These are phyloP conservation scores for Stachybotrys echinatus DNA, from an alignment of 2,329 filamentous ascomycete species.

Conservation along the genomic window DNA sequence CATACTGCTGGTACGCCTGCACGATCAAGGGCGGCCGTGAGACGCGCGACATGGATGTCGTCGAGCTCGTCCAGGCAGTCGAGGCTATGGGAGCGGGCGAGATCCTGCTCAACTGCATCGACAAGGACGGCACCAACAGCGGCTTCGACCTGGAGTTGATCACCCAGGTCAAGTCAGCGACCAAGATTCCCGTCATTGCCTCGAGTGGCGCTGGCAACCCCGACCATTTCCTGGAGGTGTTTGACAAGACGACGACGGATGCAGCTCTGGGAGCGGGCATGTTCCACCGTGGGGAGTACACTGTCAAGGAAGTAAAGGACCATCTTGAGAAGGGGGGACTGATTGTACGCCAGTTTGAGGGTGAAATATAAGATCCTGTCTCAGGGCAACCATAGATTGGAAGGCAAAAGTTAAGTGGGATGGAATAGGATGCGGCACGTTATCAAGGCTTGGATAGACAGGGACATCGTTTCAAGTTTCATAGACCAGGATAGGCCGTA, in stretches of 20 bases:
- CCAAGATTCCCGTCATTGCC: slow-evolving; percentile 91
- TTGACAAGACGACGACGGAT: slow-evolving; percentile 78
- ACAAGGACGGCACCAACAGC: slow-evolving; percentile 89
- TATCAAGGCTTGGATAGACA: neutral
- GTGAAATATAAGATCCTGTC: slow-evolving; percentile 35
- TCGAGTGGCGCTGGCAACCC: slow-evolving; percentile 88
- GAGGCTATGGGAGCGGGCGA: slow-evolving; percentile 95
- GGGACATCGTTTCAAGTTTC: neutral
- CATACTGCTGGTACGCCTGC: slow-evolving; percentile 93
- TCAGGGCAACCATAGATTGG: neutral
- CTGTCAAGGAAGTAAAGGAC: slow-evolving; percentile 89
- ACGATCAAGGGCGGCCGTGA: slow-evolving; percentile 94
- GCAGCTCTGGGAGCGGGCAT: slow-evolving; percentile 93
- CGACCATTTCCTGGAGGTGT: slow-evolving; percentile 85
- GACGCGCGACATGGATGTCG: slow-evolving; percentile 87
- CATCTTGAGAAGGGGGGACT: slow-evolving; percentile 66
- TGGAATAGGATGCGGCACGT: too few relatives aligned
- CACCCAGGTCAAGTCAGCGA: slow-evolving; percentile 75
- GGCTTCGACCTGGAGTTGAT: slow-evolving; percentile 95
- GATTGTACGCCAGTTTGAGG: slow-evolving; percentile 74
- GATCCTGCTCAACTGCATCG: slow-evolving; percentile 94
- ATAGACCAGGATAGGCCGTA: neutral
- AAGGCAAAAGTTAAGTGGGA: neutral
- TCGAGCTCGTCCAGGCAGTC: slow-evolving; percentile 81
- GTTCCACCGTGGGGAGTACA: slow-evolving; percentile 95